Conservation (phyloP, 495 filamentous ascomycete genomes). For the Tuber indicum region DNA sequence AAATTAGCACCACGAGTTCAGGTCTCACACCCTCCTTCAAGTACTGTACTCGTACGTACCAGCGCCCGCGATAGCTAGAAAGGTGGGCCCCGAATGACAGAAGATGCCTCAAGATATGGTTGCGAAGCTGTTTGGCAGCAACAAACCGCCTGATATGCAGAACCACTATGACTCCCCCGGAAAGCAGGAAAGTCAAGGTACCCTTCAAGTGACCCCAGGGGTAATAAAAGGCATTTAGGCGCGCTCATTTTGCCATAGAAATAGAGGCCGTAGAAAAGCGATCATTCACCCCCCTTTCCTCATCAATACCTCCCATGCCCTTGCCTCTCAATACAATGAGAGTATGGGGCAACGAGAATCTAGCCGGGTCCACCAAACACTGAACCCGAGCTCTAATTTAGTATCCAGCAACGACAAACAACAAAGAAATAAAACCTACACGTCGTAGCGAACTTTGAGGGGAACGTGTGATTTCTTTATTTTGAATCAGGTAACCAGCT, state of each 20-base stretch:
- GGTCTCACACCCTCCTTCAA: neutral
- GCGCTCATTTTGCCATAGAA: neutral
- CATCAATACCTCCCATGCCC: no score
- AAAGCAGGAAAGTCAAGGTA: neutral
- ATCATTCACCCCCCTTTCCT: no score
- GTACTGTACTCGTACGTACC: neutral
- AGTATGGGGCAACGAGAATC: no score
- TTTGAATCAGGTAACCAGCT: no score
- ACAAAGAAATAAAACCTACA: no score
- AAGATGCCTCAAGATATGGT: neutral
- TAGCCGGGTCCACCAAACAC: no score
- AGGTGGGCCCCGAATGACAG: neutral
- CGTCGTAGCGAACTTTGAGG: no score
- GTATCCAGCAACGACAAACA: no score
- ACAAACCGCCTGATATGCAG: neutral
- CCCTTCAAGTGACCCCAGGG: neutral
- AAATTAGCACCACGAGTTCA: neutral
- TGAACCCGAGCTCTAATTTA: no score
- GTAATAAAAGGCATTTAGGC: neutral
- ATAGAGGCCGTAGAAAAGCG: no score
- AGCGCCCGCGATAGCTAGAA: neutral
- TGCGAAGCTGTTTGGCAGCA: neutral
- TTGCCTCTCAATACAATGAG: no score
- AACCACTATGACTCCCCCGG: neutral
- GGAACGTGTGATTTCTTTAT: no score